These are phyloP conservation scores for Nakazawaea sp. DNA, from an alignment of 805 yeast genomes.

Conservation along the genomic window DNA sequence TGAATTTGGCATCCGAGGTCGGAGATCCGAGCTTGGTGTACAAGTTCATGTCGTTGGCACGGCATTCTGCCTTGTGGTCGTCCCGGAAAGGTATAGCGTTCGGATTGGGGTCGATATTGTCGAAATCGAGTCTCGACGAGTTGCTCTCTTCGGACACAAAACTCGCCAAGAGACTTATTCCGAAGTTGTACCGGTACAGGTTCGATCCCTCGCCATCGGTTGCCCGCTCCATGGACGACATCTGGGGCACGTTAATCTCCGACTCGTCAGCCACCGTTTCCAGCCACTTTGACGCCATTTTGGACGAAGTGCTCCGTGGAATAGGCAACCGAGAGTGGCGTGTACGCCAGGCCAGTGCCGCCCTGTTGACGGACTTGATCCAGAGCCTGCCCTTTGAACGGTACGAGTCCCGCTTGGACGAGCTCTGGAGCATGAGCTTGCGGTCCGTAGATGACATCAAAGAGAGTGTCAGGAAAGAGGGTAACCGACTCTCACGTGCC, in stretches of 20 bases:
- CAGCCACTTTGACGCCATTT: slow-evolving; percentile 48
- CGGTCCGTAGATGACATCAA: slow-evolving; percentile 91
- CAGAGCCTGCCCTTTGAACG: slow-evolving; percentile 49
- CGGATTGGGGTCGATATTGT: slow-evolving; percentile 80
- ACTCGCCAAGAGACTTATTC: slow-evolving; percentile 58
- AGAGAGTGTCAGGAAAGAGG: slow-evolving; percentile 85
- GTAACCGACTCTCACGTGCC: slow-evolving; percentile 56
- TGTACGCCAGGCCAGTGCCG: slow-evolving; percentile 78
- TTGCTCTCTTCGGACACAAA: slow-evolving; percentile 46
- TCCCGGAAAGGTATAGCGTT: slow-evolving; percentile 92
- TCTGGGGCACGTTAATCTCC: slow-evolving; percentile 72
- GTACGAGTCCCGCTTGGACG: slow-evolving; percentile 48
- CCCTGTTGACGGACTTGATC: slow-evolving; percentile 64
- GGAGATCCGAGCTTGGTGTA: slow-evolving; percentile 94
- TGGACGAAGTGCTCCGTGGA: slow-evolving; percentile 55
- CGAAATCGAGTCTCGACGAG: slow-evolving; percentile 67
- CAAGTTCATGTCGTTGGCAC: slow-evolving; percentile 88
- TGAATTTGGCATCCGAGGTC: slow-evolving; percentile 84
- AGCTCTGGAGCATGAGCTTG: slow-evolving; percentile 84
- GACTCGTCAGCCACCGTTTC: slow-evolving; percentile 48
- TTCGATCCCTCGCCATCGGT: slow-evolving; percentile 80
- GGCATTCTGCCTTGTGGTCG: slow-evolving; percentile 84
- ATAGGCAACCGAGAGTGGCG: slow-evolving; percentile 91
- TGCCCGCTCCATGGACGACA: slow-evolving; percentile 76
- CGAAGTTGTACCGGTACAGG: slow-evolving; percentile 75